Conservation (phyloP, 2,329 filamentous ascomycete species). For the Fusarium ramigenum region DNA sequence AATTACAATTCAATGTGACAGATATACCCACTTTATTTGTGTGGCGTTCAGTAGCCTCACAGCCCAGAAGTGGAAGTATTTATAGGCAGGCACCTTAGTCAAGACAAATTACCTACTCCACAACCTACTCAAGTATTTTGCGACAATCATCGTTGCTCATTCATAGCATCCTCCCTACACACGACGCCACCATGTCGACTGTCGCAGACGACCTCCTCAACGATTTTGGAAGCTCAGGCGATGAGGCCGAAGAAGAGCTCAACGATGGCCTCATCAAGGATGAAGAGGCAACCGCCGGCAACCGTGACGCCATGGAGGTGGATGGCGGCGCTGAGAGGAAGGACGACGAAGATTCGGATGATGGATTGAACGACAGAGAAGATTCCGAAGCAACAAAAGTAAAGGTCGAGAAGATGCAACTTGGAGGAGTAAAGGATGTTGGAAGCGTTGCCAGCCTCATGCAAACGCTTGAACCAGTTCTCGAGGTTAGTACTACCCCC, state of each 20-base stretch:
- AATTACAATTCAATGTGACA: background rate
- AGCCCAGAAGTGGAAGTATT: conserved; percentile 37
- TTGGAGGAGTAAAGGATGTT: conserved; percentile 78
- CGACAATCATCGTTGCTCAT: conserved; percentile 23
- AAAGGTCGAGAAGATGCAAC: conserved; percentile 84
- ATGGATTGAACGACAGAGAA: conserved; percentile 61
- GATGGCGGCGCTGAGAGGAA: conserved; percentile 51
- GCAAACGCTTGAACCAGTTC: conserved; percentile 80
- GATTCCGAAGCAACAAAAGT: conserved; percentile 77
- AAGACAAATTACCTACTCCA: conserved; percentile 11
- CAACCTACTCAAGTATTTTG: background rate
- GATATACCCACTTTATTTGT: background rate
- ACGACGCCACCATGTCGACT: conserved; percentile 74
- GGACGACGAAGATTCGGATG: conserved; percentile 60
- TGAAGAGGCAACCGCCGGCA: conserved; percentile 53
- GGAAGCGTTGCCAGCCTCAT: conserved; percentile 82
- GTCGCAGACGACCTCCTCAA: conserved; percentile 92
- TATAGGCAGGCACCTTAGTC: conserved; percentile 21
- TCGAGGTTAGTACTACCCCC: conserved; percentile 73
- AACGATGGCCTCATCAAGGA: conserved; percentile 59
- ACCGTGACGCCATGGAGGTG: conserved; percentile 63
- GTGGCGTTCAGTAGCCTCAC: conserved; percentile 44
- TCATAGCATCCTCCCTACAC: conserved; percentile 4
- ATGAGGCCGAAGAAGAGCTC: conserved; percentile 73
- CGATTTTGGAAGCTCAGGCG: conserved; percentile 72